Percentiles rank a stretch among this genome's conserved stretches.
phyloP scores from a whole-genome alignment of 2,329 filamentous ascomycete genomes.

The Curvularia hawaiiensis region DNA sequence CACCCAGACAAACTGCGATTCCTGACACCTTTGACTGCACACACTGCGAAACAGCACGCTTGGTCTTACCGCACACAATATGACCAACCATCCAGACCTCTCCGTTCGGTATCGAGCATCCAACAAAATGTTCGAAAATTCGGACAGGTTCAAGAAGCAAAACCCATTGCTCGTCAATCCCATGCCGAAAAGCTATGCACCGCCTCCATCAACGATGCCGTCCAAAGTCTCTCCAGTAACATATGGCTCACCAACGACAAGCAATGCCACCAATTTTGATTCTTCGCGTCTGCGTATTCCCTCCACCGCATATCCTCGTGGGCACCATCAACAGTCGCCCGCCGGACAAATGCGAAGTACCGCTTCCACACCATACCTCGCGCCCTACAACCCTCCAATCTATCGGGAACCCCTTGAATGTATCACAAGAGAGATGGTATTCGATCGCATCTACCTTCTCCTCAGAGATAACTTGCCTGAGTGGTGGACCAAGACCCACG shows the following conservation, averaged over 20 bases:
- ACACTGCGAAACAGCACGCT: not conserved
- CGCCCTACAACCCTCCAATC: not conserved
- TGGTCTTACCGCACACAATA: not conserved
- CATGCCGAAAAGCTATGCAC: not conserved
- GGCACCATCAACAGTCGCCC: not conserved
- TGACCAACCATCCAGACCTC: not conserved
- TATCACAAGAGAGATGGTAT: conserved; percentile 8
- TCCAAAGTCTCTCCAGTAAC: not conserved
- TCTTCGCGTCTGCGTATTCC: not conserved
- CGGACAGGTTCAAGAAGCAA: not conserved
- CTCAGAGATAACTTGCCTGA: not conserved
- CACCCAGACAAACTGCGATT: not conserved
- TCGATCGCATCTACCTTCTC: conserved; percentile 4
- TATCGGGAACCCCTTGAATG: not conserved
- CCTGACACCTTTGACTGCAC: not conserved
- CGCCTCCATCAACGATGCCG: not conserved
- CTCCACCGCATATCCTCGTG: not conserved
- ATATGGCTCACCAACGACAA: not conserved
- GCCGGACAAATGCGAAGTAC: not conserved
- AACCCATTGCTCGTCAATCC: not conserved
- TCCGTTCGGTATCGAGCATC: not conserved
- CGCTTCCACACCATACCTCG: not conserved
- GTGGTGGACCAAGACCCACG: not conserved
- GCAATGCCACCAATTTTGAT: not conserved
- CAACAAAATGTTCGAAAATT: not conserved